Evolutionary conservation across 2,329 filamentous ascomycete species (phyloP).

Genomic region (Tympanopsis confertula): DNA sequence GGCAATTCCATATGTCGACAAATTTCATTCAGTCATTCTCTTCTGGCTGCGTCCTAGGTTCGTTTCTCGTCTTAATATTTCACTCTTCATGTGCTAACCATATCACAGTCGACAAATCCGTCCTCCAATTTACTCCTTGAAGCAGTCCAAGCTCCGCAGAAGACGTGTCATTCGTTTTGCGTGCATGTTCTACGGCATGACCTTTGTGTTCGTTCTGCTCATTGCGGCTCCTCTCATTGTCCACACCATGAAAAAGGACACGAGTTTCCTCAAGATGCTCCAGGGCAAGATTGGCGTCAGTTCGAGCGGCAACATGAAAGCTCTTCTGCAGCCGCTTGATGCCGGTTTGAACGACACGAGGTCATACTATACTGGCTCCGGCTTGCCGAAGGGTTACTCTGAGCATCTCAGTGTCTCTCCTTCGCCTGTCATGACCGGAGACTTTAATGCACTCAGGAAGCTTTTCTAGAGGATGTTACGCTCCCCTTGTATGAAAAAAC

Average conservation of each 20-base stretch:
- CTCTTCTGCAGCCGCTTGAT: conserved; percentile 59
- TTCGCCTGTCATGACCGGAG: too few relatives aligned
- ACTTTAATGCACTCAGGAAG: too few relatives aligned
- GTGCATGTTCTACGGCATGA: conserved; percentile 79
- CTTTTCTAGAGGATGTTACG: too few relatives aligned
- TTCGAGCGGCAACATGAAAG: not conserved
- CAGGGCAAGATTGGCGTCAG: too few relatives aligned
- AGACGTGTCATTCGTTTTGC: conserved; percentile 89
- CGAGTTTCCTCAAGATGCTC: conserved; percentile 20
- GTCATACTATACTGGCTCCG: conserved; percentile 23
- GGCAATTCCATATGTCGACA: conserved; percentile 79
- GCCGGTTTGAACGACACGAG: conserved; percentile 40
- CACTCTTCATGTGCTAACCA: conserved; percentile 17
- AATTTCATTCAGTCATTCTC: conserved; percentile 92
- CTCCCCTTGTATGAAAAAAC: too few relatives aligned
- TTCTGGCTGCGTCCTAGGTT: conserved; percentile 99
- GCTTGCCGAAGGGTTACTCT: too few relatives aligned
- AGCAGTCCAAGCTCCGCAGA: conserved; percentile 91
- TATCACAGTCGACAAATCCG: conserved; percentile 86
- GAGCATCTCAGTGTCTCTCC: too few relatives aligned
- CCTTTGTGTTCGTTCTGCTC: conserved; percentile 72
- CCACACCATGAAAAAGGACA: conserved; percentile 45
- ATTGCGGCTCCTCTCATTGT: conserved; percentile 66
- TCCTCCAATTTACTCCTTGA: conserved; percentile 95
- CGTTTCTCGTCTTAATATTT: conserved; percentile 22